Evolutionary conservation across 305 asterid species (phyloP), one percentile per base, ranked within the genome.

Genomic region (Fraxinus greggii): DNA sequence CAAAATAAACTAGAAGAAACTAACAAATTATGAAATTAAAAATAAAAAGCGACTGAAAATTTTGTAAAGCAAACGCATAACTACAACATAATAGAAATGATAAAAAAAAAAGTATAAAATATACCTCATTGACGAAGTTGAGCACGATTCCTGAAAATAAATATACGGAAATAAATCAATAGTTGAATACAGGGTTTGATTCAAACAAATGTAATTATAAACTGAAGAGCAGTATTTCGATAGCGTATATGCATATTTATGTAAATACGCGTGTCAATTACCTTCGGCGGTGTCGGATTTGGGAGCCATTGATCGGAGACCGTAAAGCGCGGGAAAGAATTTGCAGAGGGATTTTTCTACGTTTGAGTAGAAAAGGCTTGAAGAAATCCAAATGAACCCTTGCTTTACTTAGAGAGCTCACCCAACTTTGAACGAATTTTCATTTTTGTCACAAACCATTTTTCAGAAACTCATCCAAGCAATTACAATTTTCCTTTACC

Each of bases 81-180:
- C 28, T 24, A 12, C 26, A 31, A n/a, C 1, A 36, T 54, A 9
- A 7, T 13, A 24, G 4, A 3, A 23, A 21, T 42, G 0, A 23
- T 6, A 0, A 3, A 40, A 42, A 26, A 15, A 38, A 76, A 32
- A 23, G 9, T 65, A 19, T 63, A 84, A 82, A 80, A 56, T 24
- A 80, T 88, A 94, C 99, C 97, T 94, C 98, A 83, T 95, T 92
- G 42, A 94, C 97, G 92, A 88, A 95, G 77, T 94, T 95, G 89
- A 94, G 98, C 86, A 95, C 98, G 89, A 95, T 95, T 83, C 91
- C 98, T 94, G 98, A 72, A 79, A 82, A 76, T 5, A 40, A 79
- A 70, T 81, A 77, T 28, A 40, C 33, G 6, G 15, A 77, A 21
- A 33, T 72, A 65, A 84, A 65, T 19, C 4, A 65, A 59, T 0